Conservation (phyloP, 495 filamentous ascomycete species). For the Talaromyces ruber region DNA sequence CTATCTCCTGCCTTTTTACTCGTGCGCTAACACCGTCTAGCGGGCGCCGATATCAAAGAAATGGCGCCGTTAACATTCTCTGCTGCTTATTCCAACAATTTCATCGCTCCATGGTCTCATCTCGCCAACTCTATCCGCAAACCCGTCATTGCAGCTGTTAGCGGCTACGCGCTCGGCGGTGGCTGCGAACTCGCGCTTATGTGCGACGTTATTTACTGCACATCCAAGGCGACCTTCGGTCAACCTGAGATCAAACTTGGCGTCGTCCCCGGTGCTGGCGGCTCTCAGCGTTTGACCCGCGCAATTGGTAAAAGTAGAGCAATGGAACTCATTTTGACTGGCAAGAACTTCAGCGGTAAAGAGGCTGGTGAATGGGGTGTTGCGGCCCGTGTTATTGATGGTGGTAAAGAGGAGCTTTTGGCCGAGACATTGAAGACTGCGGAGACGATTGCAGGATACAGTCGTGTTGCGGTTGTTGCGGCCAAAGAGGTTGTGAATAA, state of each 20-base stretch:
- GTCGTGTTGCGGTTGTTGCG: constrained; percentile 73
- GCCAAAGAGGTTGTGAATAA: constrained; percentile 98
- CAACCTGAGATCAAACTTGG: constrained; percentile 96
- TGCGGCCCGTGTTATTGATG: constrained; percentile 74
- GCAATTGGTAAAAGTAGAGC: constrained; percentile 84
- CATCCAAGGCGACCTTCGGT: constrained; percentile 72
- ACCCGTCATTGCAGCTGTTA: constrained; percentile 87
- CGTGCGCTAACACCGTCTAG: constrained; percentile 21
- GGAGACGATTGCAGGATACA: constrained; percentile 78
- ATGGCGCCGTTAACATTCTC: constrained; percentile 88
- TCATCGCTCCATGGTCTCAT: constrained; percentile 88
- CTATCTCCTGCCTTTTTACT: not conserved
- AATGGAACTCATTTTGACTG: constrained; percentile 92
- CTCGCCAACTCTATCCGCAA: constrained; percentile 76
- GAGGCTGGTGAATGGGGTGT: constrained; percentile 88
- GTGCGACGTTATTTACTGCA: constrained; percentile 92
- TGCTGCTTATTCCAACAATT: constrained; percentile 73
- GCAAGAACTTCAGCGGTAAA: constrained; percentile 67
- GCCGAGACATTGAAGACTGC: constrained; percentile 72
- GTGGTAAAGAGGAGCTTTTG: constrained; percentile 65
- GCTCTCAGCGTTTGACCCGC: constrained; percentile 77
- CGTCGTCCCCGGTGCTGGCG: constrained; percentile 85
- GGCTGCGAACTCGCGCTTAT: constrained; percentile 98
- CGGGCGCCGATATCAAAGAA: constrained; percentile 97
- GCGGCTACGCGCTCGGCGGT: constrained; percentile 88